phyloP scores from a whole-genome alignment of 345 rosid species.

The Capsella bursapastoris region DNA sequence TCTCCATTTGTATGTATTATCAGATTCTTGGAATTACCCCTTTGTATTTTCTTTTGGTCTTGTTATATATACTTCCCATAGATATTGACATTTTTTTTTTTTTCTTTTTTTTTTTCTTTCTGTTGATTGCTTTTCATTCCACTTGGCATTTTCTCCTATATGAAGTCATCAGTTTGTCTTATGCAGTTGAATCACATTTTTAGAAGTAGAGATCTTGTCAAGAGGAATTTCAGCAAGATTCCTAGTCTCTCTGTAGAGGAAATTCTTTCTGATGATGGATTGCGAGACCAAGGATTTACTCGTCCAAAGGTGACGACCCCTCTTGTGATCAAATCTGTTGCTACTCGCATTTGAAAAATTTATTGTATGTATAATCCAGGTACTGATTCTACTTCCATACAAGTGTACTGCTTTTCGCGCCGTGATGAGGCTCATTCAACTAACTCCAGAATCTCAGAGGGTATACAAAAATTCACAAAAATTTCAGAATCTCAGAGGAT shows the following conservation, averaged over 20 bases:
- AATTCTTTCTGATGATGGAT: conserved; percentile 56
- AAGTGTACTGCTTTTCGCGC: conserved; percentile 70
- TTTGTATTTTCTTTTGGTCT: too few species aligned
- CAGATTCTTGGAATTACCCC: too few species aligned
- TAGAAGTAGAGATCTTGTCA: conserved; percentile 72
- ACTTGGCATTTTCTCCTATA: conserved; percentile 8
- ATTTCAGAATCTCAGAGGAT: conserved; percentile 54
- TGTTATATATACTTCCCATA: too few species aligned
- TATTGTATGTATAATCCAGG: conserved; percentile 47
- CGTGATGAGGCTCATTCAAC: conserved; percentile 72
- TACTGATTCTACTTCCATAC: conserved; percentile 77
- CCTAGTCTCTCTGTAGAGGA: conserved; percentile 60
- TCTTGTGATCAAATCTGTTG: conserved; percentile 5
- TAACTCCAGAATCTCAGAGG: conserved; percentile 74
- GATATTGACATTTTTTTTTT: neutral
- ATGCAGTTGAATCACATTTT: conserved; percentile 90
- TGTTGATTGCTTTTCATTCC: neutral
- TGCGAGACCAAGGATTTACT: conserved; percentile 90
- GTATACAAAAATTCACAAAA: conserved; percentile 42
- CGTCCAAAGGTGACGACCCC: conserved; percentile 81
- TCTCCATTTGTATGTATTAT: too few species aligned
- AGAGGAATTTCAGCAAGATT: conserved; percentile 60
- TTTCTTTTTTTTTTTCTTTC: neutral
- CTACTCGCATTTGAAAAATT: conserved; percentile 17
- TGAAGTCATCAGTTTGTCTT: conserved; percentile 36